Evolutionary conservation across 2,329 filamentous ascomycete genomes (phyloP).

Genomic region (Plectosphaerella sp.): DNA sequence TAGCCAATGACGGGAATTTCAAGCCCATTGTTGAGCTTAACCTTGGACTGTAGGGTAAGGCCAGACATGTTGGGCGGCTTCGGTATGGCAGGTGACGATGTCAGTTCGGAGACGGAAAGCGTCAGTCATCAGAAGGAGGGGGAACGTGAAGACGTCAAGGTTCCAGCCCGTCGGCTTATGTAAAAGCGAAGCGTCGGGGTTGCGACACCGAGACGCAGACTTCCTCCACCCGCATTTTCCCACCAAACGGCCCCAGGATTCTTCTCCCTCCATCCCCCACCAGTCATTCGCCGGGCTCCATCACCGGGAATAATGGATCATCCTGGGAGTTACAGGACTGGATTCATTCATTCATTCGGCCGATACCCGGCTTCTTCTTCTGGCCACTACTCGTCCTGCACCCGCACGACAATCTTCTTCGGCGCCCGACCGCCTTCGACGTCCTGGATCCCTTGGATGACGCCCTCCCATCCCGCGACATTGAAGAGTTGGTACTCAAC

Average conservation of each 20-base stretch:
- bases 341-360: too few relatives aligned
- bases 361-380: too few relatives aligned
- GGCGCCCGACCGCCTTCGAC: constrained; percentile 14
- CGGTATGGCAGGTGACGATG: constrained; percentile 4
- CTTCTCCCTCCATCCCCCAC: too few relatives aligned
- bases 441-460: constrained; percentile 15
- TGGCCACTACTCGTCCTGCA: constrained; percentile 4
- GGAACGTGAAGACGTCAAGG: too few relatives aligned
- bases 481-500: constrained; percentile 16
- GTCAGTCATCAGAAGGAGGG: background rate
- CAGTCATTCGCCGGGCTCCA: too few relatives aligned
- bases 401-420: constrained; percentile 22
- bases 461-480: constrained; percentile 17
- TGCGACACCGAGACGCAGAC: background rate
- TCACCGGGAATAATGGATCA: too few relatives aligned
- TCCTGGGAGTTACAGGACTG: too few relatives aligned
- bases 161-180: background rate
- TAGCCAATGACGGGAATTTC: constrained; percentile 49
- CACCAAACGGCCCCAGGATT: too few relatives aligned
- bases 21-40: constrained; percentile 52
- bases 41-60: constrained; percentile 39
- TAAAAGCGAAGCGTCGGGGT: background rate
- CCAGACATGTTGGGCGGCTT: constrained; percentile 35
- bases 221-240: too few relatives aligned
- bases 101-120: constrained; percentile 12